Evolutionary conservation across 129 eudicot species (phyloP).

Genomic region (Mikania micrantha): DNA sequence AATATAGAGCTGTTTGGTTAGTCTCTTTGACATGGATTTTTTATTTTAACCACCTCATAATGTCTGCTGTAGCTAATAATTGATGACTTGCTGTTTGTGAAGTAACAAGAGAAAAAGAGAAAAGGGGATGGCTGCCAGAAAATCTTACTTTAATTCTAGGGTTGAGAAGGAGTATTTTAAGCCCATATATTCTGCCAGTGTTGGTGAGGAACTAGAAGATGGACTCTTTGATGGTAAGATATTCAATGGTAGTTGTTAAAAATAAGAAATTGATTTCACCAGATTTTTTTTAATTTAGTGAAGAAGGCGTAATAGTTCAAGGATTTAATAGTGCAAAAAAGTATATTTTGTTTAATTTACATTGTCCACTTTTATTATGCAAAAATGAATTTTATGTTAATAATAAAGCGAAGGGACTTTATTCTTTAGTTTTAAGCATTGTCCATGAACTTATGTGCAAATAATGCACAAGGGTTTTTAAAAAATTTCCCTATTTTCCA

Average conservation of each 20-base stretch:
- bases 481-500: not conserved
- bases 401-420: not conserved
- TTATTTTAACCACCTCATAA: not conserved
- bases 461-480: not conserved
- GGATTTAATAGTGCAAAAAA: not conserved
- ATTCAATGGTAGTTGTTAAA: not conserved
- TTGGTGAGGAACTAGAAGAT: conserved; percentile 92
- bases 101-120: conserved; percentile 67
- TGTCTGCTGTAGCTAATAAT: not conserved
- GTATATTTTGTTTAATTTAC: not conserved
- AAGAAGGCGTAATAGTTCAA: not conserved
- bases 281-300: not conserved
- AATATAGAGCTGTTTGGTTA: conserved; percentile 71
- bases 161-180: conserved; percentile 92
- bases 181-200: conserved; percentile 77
- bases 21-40: conserved; percentile 7
- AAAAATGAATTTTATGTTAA: not conserved
- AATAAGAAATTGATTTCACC: not conserved
- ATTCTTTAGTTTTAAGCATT: not conserved
- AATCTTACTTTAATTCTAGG: conserved; percentile 46
- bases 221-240: conserved; percentile 94
- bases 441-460: not conserved
- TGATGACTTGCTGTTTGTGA: conserved; percentile 7
- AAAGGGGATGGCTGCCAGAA: conserved; percentile 40
- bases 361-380: not conserved